Base-by-base conservation (phyloP, 306 rosid species). In the Fragaria iinumae region DNA sequence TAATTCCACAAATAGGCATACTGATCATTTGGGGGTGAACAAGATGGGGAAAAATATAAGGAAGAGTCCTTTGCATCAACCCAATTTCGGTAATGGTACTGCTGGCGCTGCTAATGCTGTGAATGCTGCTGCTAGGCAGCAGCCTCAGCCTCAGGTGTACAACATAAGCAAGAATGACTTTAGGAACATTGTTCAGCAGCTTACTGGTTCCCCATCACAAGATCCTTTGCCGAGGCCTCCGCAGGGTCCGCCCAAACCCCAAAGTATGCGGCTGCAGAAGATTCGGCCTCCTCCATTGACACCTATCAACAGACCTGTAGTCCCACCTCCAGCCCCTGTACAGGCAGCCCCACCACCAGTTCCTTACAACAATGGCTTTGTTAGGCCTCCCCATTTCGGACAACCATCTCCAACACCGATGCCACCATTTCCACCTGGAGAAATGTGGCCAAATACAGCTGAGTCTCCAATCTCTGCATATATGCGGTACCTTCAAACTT, bases 91-190 rank as follows among this genome's bases (percentile, higher is more conserved):
- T 55, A 92, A 81, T 80, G 88, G 83, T 80, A 81, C 89, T 53
- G 69, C 93, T 44, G 83, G 89, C 48, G 69, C 90, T 53, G 69
- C 69, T 20, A 91, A 81, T 81, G 88, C 84, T 82, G 27, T 18
- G 12, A n/a, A n/a, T 55, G 81, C 89, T 53, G 82, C 90, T 53
- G 71, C 93, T 48, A 85, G 91, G 77, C 98, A 85, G 75, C 98
- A 94, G 55, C 97, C 98, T 69, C 98, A 92, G 77, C 98, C 98
- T 72, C 97, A 90, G 87, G 97, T 94, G 65, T 94, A 92, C 86
- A 92, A 94, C 82, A 94, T 94, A 71, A 92, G 97, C 88, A 94
- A 94, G 89, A 92, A 92, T 43, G 98, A 94, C 59, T 94, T 94
- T 64, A 78, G 98, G 67, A 93, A 90, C 76, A 88, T 94, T 75